Evolutionary conservation across 805 yeast species (phyloP).

Genomic region (Dipodascus geniculatus): DNA sequence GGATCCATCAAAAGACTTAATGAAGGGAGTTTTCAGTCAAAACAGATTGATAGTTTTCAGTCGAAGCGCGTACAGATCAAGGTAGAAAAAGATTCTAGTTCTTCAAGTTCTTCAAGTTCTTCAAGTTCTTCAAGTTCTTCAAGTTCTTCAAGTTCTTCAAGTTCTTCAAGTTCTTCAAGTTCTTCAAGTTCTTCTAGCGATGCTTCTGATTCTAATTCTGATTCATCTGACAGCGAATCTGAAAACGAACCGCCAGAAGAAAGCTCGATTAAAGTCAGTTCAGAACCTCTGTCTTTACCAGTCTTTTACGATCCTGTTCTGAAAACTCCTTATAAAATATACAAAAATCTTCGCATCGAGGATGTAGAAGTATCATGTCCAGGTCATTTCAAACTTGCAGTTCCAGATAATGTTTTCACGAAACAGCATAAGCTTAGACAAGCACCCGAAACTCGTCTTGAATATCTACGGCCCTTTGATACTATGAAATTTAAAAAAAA

Average conservation of each 20-base stretch:
- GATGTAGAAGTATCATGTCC: neutral
- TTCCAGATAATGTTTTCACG: neutral
- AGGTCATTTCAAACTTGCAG: neutral
- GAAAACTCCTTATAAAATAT: neutral
- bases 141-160: neutral
- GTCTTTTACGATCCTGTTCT: neutral
- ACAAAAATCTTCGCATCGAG: neutral
- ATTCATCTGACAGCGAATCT: neutral
- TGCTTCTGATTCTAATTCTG: neutral
- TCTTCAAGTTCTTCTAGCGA: neutral
- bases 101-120: neutral
- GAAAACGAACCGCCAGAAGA: neutral
- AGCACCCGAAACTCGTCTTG: neutral
- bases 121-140: neutral
- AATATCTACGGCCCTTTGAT: neutral
- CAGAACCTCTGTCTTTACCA: too few species aligned
- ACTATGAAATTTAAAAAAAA: neutral
- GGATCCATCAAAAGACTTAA: neutral
- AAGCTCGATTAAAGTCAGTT: too few species aligned
- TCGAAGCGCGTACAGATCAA: too few species aligned
- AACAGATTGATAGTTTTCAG: too few species aligned
- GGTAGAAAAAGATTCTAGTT: too few species aligned
- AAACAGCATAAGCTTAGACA: neutral
- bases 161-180: neutral
- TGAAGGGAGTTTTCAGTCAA: neutral